A percentile compares a stretch with the other conserved stretches of the same genome.
Conservation (phyloP, 1,284 basidiomycete genomes). For the Athelia sp. region DNA sequence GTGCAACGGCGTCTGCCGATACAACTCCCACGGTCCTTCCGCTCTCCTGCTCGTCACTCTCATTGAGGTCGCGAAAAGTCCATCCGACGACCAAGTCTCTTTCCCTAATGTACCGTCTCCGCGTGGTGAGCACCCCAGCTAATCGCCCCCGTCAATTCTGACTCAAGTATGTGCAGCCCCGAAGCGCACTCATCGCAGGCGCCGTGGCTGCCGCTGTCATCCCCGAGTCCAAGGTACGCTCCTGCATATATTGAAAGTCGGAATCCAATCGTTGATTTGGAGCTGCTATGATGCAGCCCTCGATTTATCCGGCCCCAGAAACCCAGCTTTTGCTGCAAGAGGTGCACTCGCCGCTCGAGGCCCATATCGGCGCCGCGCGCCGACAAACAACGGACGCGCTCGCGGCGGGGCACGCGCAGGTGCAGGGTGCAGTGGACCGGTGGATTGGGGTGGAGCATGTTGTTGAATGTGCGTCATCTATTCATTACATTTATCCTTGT, state of each 20-base stretch:
- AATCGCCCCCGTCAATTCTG: too few species aligned
- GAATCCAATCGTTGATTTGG: not conserved
- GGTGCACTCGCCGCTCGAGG: conserved; percentile 66
- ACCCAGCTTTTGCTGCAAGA: conserved; percentile 66
- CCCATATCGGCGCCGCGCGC: conserved; percentile 65
- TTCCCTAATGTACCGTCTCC: too few species aligned
- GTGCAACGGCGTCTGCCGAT: too few species aligned
- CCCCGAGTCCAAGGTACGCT: not conserved
- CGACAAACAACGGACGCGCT: conserved; percentile 50
- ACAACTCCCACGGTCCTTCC: too few species aligned
- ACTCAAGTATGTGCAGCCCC: not conserved
- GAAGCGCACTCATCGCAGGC: not conserved
- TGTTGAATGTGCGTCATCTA: conserved; percentile 68
- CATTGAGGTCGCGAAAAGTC: too few species aligned
- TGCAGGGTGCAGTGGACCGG: conserved; percentile 65
- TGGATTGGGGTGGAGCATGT: conserved; percentile 83
- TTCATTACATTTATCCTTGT: too few species aligned
- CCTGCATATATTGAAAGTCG: not conserved
- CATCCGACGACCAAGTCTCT: too few species aligned
- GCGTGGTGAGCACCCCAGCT: too few species aligned
- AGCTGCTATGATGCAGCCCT: conserved; percentile 43
- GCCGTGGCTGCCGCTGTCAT: not conserved
- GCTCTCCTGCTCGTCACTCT: too few species aligned
- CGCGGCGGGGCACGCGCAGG: conserved; percentile 50
- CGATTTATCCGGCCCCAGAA: conserved; percentile 69